Evolutionary conservation across 2,329 filamentous ascomycete genomes (phyloP).

Genomic region (Fusarium phyllophilum): DNA sequence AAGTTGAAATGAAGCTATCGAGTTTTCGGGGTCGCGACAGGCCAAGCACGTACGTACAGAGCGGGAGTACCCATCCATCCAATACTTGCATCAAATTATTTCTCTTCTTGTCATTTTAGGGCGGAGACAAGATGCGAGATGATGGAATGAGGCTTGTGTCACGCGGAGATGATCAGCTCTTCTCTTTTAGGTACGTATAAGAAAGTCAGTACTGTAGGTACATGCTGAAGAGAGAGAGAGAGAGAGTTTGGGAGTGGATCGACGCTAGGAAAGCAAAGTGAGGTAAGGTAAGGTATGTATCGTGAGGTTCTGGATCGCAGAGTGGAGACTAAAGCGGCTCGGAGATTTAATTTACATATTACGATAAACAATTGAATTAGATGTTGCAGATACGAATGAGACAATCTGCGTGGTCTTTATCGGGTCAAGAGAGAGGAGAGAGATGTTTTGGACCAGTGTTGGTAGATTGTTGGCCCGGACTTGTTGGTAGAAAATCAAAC

Average conservation of each 20-base stretch:
- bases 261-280: conserved; percentile 12
- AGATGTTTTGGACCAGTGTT: background rate
- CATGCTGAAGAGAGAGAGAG: background rate
- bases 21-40: background rate
- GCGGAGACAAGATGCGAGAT: background rate
- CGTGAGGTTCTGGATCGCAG: conserved; percentile 2
- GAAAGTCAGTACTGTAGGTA: background rate
- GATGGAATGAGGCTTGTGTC: conserved; percentile 7
- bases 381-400: background rate
- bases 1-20: background rate
- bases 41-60: background rate
- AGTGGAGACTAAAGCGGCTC: conserved; percentile 24
- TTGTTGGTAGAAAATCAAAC: conserved; percentile 27
- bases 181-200: background rate
- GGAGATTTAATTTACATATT: conserved; percentile 13
- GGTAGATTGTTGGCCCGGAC: background rate
- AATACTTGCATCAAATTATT: background rate
- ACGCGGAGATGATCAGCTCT: conserved; percentile 9
- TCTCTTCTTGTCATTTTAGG: background rate
- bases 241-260: conserved; percentile 11
- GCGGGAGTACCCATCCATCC: background rate
- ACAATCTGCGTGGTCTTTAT: background rate
- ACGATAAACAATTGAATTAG: background rate
- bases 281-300: background rate
- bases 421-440: background rate